Evolutionary conservation across 345 rosid species (phyloP), one percentile per base, ranked within the genome.

Genomic region (Luvunga scandens): DNA sequence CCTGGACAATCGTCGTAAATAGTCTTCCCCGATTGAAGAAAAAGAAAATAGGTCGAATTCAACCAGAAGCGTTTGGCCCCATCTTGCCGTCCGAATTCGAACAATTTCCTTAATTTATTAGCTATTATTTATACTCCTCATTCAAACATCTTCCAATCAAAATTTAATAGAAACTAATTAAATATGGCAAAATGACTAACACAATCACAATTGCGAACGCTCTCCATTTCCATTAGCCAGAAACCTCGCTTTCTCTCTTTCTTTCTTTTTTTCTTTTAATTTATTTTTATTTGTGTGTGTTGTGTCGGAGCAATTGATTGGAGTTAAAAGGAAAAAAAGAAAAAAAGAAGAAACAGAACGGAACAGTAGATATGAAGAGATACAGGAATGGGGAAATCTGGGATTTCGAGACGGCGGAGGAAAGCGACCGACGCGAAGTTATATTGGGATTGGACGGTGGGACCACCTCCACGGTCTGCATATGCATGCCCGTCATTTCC

Each of bases 391-490:
- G 92, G 0, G 89, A 88, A 83, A 84, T 88, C 76, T 86, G 91
- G 95, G 93, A 88, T 62, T 90, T 90, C 61, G 93, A 91, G 81
- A 63, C 80, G 62, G 67, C 64, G 75, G 79, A 34, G 2, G 21
- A 24, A 18, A 45, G 50, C 50, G 16, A 18, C 2, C 62, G 79
- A 66, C 24, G 78, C 28, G 85, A 66, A 60, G 91, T 91, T 10
- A 81, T 91, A n/a, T 66, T 91, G 69, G 96, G 96, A 6, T 68
- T 91, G 79, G 96, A 91, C 57, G 96, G 96, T 0, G 92, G 93
- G 30, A 82, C 92, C 13, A 91, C 96, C n/a, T 91, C 96, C 28
- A 91, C 96, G 13, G 87, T 91, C 69, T 91, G 96, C 69, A 75
- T 91, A n/a, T 91, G 93, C 74, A 90, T 91, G 81, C 89, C 91